These are phyloP conservation scores for Inonotus hispidus DNA, from an alignment of 1,284 basidiomycete species.

Conservation along the genomic window DNA sequence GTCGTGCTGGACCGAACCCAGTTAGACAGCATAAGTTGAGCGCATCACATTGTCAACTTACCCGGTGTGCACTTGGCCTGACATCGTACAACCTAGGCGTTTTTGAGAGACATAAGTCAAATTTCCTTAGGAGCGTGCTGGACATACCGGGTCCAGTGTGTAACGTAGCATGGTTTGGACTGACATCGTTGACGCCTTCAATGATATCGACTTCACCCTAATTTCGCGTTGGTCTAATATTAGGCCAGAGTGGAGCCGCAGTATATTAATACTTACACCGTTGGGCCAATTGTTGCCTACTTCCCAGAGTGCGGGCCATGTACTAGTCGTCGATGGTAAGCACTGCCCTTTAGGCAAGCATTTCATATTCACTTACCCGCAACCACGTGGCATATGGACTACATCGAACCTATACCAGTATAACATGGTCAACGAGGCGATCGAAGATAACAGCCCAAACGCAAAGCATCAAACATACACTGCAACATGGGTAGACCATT, in stretches of 20 bases:
- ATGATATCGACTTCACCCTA: constrained; percentile 34
- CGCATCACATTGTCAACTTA: constrained; percentile 21
- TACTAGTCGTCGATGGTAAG: constrained; percentile 22
- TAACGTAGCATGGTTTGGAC: constrained; percentile 35
- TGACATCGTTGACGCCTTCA: constrained; percentile 33
- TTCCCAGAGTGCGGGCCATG: constrained; percentile 42
- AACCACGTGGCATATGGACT: constrained; percentile 53
- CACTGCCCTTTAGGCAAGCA: background rate
- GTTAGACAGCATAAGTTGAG: background rate
- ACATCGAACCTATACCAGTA: constrained; percentile 30
- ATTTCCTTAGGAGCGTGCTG: too few species aligned
- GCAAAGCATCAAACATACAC: constrained; percentile 21
- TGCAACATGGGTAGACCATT: constrained; percentile 31
- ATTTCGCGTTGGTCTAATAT: background rate
- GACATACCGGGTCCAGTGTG: constrained; percentile 36
- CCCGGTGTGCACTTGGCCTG: constrained; percentile 22
- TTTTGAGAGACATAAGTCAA: background rate
- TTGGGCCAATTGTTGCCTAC: constrained; percentile 32
- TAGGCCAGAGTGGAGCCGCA: background rate
- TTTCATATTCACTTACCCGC: constrained; percentile 42
- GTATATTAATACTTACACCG: constrained; percentile 18
- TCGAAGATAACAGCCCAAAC: background rate
- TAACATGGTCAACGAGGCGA: background rate
- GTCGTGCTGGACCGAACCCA: constrained; percentile 28
- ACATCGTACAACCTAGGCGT: constrained; percentile 14